phyloP scores from a whole-genome alignment of 2,329 filamentous ascomycete genomes.

The Pseudogymnoascus sp. region DNA sequence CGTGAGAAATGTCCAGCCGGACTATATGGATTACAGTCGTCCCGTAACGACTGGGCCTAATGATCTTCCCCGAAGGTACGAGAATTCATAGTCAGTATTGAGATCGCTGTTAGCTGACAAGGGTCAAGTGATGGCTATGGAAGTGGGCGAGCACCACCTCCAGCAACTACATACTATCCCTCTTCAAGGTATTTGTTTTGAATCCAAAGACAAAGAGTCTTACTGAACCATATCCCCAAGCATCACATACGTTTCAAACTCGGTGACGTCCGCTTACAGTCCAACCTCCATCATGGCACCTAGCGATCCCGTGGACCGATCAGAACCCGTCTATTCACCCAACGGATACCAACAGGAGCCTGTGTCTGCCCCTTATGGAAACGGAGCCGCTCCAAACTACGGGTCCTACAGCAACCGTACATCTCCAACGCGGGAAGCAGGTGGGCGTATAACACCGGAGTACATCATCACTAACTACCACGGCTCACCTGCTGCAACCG shows the following conservation, averaged over 20 bases:
- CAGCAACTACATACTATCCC: constrained; percentile 25
- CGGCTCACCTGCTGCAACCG: constrained; percentile 51
- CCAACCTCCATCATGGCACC: constrained; percentile 18
- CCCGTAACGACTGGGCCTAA: constrained; percentile 20
- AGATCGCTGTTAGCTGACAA: constrained; percentile 21
- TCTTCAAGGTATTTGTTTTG: constrained; percentile 25
- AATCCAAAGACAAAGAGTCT: constrained; percentile 16
- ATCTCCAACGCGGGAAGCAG: constrained; percentile 25
- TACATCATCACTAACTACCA: constrained; percentile 34
- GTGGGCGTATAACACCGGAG: constrained; percentile 29
- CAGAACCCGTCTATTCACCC: constrained; percentile 24
- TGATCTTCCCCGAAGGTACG: constrained; percentile 28
- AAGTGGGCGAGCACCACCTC: constrained; percentile 12
- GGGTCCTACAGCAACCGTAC: constrained; percentile 23
- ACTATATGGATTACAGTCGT: constrained; percentile 22
- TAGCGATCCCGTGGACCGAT: constrained; percentile 19
- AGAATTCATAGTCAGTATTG: constrained; percentile 11
- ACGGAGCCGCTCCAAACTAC: constrained; percentile 23
- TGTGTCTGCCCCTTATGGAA: constrained; percentile 25
- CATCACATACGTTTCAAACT: constrained; percentile 21
- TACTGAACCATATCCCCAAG: constrained; percentile 26
- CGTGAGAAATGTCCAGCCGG: constrained; percentile 26
- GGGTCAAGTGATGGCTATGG: constrained; percentile 22
- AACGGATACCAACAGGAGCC: constrained; percentile 25
- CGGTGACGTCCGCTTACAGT: constrained; percentile 23